phyloP scores from a whole-genome alignment of 1,284 basidiomycete genomes.

The Rhodotorula sp. region DNA sequence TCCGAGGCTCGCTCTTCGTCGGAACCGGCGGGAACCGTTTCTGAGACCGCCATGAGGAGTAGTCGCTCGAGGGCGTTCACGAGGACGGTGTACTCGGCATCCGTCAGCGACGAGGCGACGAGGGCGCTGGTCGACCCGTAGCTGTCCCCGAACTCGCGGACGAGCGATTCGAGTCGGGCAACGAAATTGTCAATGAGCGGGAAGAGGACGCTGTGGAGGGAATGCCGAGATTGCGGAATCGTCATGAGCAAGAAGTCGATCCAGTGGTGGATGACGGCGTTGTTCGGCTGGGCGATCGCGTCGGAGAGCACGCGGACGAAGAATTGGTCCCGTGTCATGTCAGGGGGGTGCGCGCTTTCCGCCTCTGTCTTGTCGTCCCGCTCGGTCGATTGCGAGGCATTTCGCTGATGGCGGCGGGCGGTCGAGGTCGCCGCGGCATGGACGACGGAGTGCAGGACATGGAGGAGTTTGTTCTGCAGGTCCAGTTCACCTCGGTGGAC shows the following conservation, averaged over 20 bases:
- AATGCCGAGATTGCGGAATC: constrained; percentile 73
- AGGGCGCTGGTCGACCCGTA: constrained; percentile 40
- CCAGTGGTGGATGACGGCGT: constrained; percentile 86
- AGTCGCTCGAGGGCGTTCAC: constrained; percentile 79
- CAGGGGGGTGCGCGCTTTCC: constrained; percentile 4
- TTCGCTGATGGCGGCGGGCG: neutral
- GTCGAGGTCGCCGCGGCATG: constrained; percentile 25
- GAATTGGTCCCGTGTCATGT: constrained; percentile 53
- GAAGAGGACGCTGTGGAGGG: constrained; percentile 64
- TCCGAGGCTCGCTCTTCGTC: constrained; percentile 49
- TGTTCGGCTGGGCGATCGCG: constrained; percentile 71
- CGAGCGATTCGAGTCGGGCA: constrained; percentile 62
- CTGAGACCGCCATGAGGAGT: constrained; percentile 58
- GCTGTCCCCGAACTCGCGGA: constrained; percentile 56
- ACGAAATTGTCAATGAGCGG: constrained; percentile 80
- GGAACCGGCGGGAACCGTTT: neutral
- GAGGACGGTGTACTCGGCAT: constrained; percentile 78
- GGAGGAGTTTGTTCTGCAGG: constrained; percentile 87
- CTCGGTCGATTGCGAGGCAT: neutral
- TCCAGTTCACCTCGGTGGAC: constrained; percentile 69
- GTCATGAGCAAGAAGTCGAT: constrained; percentile 93
- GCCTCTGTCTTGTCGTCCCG: neutral
- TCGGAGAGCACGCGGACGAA: constrained; percentile 75
- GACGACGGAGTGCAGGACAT: constrained; percentile 81
- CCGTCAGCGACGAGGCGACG: constrained; percentile 53